These are phyloP conservation scores for Naganishia liquefaciens DNA, from an alignment of 1,284 basidiomycete genomes.

Conservation along the genomic window DNA sequence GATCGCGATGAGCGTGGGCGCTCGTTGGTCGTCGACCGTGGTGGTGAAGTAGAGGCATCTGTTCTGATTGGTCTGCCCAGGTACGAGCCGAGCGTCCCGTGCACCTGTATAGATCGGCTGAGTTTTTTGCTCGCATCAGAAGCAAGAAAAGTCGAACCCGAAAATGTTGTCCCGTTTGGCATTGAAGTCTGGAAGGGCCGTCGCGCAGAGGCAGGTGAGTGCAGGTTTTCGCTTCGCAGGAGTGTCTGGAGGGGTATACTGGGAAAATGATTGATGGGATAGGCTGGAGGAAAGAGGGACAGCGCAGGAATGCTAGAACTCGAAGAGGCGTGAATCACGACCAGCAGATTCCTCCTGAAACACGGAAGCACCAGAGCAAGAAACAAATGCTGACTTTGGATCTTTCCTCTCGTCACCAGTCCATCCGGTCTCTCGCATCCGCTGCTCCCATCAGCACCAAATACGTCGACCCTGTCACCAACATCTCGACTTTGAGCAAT, in stretches of 20 bases:
- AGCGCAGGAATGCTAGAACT: neutral
- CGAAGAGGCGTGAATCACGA: neutral
- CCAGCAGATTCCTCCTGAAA: neutral
- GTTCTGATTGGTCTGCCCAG: constrained; percentile 1
- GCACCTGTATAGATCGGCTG: constrained; percentile 21
- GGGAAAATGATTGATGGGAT: too few relatives aligned
- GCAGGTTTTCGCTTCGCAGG: neutral
- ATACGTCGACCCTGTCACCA: constrained; percentile 71
- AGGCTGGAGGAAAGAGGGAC: neutral
- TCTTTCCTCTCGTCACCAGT: constrained; percentile 16
- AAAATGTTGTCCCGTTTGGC: constrained; percentile 35
- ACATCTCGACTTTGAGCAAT: constrained; percentile 85
- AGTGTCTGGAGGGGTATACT: neutral
- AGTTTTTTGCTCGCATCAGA: constrained; percentile 11
- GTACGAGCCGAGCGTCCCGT: neutral
- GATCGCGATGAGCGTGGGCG: constrained; percentile 19
- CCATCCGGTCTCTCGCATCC: constrained; percentile 50
- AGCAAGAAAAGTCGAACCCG: constrained; percentile 10
- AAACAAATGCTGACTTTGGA: neutral
- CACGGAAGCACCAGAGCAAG: neutral
- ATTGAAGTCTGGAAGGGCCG: constrained; percentile 31
- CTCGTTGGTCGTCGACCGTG: constrained; percentile 7
- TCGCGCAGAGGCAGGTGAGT: constrained; percentile 32
- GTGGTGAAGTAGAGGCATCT: neutral
- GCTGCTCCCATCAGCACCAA: constrained; percentile 64